These are phyloP conservation scores for Hypoxylon sp. DNA, from an alignment of 2,329 filamentous ascomycete species.

Conservation along the genomic window DNA sequence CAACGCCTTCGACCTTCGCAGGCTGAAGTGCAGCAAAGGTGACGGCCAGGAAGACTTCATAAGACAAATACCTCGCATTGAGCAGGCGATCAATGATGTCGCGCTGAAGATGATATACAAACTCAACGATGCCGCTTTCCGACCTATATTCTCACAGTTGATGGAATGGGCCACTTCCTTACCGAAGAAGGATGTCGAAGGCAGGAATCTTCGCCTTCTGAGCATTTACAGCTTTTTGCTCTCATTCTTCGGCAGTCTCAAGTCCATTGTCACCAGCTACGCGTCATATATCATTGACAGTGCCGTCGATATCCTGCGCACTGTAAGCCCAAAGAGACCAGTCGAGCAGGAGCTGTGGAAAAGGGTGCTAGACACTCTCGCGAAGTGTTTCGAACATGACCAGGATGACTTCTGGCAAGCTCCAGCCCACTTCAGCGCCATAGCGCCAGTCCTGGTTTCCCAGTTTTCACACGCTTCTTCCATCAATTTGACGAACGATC, in stretches of 20 bases:
- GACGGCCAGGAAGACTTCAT: constrained; percentile 60
- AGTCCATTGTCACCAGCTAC: constrained; percentile 95
- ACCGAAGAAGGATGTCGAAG: constrained; percentile 72
- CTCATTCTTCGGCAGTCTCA: constrained; percentile 86
- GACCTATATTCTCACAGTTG: constrained; percentile 89
- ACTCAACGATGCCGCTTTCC: constrained; percentile 93
- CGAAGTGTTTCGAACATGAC: constrained; percentile 86
- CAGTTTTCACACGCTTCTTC: constrained; percentile 71
- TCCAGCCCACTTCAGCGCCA: constrained; percentile 84
- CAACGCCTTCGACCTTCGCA: constrained; percentile 75
- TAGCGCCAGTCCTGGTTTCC: constrained; percentile 77
- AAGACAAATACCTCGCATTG: constrained; percentile 70
- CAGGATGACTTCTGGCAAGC: constrained; percentile 97
- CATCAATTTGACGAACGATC: constrained; percentile 62
- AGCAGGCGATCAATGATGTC: constrained; percentile 76
- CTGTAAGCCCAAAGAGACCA: constrained; percentile 60
- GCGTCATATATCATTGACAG: constrained; percentile 87
- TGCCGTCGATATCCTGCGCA: constrained; percentile 73
- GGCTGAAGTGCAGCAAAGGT: constrained; percentile 66
- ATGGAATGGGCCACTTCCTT: constrained; percentile 82
- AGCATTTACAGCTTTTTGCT: constrained; percentile 87
- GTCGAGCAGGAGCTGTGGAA: constrained; percentile 75
- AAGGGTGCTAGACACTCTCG: constrained; percentile 78
- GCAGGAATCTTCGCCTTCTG: constrained; percentile 74
- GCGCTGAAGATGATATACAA: constrained; percentile 95